Conservation (phyloP, 2,329 filamentous ascomycete species). For the Cytospora schulzeri region DNA sequence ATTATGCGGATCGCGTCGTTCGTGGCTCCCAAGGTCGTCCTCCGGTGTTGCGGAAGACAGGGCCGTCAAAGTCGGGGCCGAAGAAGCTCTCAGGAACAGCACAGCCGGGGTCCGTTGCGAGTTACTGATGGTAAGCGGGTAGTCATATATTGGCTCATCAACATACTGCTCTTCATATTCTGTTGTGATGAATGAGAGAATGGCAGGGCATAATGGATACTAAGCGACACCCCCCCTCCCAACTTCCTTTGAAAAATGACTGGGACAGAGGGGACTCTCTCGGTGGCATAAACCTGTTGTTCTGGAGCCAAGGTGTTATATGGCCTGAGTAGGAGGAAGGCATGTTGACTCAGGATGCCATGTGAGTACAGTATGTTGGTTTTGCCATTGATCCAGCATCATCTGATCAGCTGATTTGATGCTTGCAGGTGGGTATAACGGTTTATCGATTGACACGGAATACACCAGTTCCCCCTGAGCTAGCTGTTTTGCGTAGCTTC, state of each 20-base stretch:
- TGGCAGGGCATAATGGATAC: constrained; percentile 5
- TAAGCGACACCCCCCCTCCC: constrained; percentile 7
- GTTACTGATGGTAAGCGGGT: constrained; percentile 4
- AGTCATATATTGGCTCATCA: background rate
- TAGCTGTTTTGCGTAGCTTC: too few relatives aligned
- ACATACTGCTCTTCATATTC: background rate
- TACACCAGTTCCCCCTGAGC: too few relatives aligned
- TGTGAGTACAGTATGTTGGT: too few relatives aligned
- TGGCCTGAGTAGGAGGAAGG: constrained; percentile 6
- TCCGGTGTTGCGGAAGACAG: constrained; percentile 21
- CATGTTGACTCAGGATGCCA: background rate
- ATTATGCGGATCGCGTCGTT: constrained; percentile 21
- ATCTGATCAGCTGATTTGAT: too few relatives aligned
- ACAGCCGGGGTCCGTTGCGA: constrained; percentile 22
- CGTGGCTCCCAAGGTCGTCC: constrained; percentile 21
- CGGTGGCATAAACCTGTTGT: constrained; percentile 14
- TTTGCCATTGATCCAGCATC: too few relatives aligned
- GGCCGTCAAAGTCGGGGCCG: constrained; percentile 13
- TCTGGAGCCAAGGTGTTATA: constrained; percentile 16
- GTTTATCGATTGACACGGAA: too few relatives aligned
- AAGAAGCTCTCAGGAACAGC: constrained; percentile 24
- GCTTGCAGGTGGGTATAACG: too few relatives aligned
- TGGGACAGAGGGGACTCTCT: constrained; percentile 12
- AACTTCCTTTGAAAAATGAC: constrained; percentile 15
- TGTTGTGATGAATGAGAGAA: background rate